A percentile compares a stretch with the other conserved stretches of the same genome.
phyloP scores from a whole-genome alignment of 176 grass and related monocot species.

The Phragmites australis region DNA sequence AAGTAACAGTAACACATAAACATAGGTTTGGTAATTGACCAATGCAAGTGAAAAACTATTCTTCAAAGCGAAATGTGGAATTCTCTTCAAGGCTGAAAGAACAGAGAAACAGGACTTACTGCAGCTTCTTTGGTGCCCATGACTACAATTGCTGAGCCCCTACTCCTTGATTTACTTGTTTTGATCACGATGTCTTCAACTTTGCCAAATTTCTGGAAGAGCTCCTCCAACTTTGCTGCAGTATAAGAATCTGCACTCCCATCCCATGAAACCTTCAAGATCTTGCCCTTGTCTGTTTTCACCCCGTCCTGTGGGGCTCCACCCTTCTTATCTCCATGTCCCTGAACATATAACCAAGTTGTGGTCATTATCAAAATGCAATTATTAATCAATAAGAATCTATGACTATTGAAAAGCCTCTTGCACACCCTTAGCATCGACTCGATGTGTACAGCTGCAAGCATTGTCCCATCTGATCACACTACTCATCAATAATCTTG shows the following conservation, averaged over 20 bases:
- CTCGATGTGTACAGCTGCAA: background rate
- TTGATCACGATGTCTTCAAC: slow-evolving; percentile 87
- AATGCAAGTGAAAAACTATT: background rate
- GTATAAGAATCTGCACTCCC: slow-evolving; percentile 58
- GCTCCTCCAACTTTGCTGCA: slow-evolving; percentile 59
- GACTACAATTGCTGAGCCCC: slow-evolving; percentile 71
- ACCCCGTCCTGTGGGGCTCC: slow-evolving; percentile 23
- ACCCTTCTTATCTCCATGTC: slow-evolving; percentile 38
- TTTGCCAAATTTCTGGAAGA: slow-evolving; percentile 76
- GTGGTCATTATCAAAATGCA: background rate
- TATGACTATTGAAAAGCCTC: background rate
- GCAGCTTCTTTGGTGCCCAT: slow-evolving; percentile 81
- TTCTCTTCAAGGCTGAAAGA: background rate
- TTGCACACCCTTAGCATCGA: background rate
- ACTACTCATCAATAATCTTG: background rate
- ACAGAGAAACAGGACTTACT: slow-evolving; percentile 50
- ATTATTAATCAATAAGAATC: background rate
- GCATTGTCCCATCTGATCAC: background rate
- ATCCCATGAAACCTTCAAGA: slow-evolving; percentile 95
- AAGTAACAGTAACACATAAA: background rate
- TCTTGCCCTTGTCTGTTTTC: slow-evolving; percentile 57
- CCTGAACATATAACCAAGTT: slow-evolving; percentile 35
- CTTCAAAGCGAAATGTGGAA: background rate
- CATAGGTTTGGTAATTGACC: background rate
- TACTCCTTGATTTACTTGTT: slow-evolving; percentile 72